Evolutionary conservation across 1,284 basidiomycete species (phyloP), one percentile per base, ranked within the genome.

Genomic region (Austroboletus niveus): DNA sequence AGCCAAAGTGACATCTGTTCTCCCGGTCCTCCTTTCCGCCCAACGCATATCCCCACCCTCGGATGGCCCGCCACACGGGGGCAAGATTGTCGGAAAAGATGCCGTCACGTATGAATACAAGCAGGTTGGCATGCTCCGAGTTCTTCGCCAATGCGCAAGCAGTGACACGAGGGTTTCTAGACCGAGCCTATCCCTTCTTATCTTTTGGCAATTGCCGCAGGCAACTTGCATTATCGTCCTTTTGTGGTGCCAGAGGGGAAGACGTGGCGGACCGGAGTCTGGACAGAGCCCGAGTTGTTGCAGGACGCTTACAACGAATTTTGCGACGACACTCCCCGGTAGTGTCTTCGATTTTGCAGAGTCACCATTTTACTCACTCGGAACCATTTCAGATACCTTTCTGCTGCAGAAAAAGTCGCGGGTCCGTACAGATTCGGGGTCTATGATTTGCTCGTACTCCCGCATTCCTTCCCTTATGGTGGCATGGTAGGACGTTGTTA

Each of bases 381-480:
- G 5, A 11, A 40, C 6, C 0, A 45, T 34, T 5, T 14, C 53
- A 90, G 89, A 58, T 94, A 90, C 69, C 73, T 96, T 52, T 75
- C 81, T 1, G 80, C 80, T 12, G 93, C 92, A 42, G 94, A 97
- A 69, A 72, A 76, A 15, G 75, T 94, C 39, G 79, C 90, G 1
- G 82, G 81, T 0, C 75, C 83, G 0, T 99, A 98, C 69, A 77
- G 76, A 48, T 98, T 97, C 70, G 88, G 89, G 1, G 87, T 94
- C 1, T 98, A 96, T 65, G 94, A 98, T 70, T 73, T 95, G 8
- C 79, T 98, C 27, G 85, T 98, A 24, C 79, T 98, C 8, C 96
- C 96, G 0, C 89, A 93, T 14, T 91, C 90, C 0, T 98, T 98
- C 78, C 95, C 95, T 0, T 98, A 90, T 66, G 90, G 91, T 35